Conservation (phyloP, 2,329 filamentous ascomycete species). For the Fusarium multiceps region DNA sequence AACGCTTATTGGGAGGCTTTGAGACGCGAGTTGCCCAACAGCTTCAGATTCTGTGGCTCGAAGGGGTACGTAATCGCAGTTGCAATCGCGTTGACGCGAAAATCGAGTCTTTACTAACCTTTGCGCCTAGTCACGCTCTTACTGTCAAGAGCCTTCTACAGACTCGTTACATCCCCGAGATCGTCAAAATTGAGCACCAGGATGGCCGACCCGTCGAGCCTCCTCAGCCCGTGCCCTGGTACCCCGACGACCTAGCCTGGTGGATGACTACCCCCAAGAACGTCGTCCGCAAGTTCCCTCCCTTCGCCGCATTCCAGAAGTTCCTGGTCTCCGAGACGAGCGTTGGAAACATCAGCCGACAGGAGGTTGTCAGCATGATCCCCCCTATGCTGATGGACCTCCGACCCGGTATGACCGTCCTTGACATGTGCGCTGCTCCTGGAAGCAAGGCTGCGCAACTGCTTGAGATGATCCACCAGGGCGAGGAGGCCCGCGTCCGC, state of each 20-base stretch:
- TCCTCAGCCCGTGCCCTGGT: conserved; percentile 87
- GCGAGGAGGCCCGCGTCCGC: conserved; percentile 87
- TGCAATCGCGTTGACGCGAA: conserved; percentile 5
- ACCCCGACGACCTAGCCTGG: conserved; percentile 94
- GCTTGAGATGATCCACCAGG: conserved; percentile 91
- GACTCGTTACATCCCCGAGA: conserved; percentile 89
- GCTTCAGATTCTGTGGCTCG: conserved; percentile 96
- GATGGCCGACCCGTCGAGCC: conserved; percentile 86
- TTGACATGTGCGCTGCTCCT: conserved; percentile 96
- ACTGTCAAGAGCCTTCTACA: conserved; percentile 90
- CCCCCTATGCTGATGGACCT: conserved; percentile 94
- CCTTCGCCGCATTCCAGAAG: conserved; percentile 95
- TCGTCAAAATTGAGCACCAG: conserved; percentile 82
- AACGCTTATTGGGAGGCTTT: conserved; percentile 86
- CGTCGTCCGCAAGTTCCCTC: conserved; percentile 90
- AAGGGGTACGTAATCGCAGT: conserved; percentile 71
- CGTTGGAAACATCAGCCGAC: conserved; percentile 95
- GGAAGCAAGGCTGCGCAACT: conserved; percentile 97
- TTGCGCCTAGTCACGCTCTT: conserved; percentile 78
- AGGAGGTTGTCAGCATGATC: conserved; percentile 99
- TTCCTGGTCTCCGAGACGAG: conserved; percentile 97
- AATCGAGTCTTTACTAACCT: conserved; percentile 26
- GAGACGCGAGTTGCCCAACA: conserved; percentile 89
- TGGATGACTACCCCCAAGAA: conserved; percentile 99
- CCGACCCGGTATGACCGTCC: conserved; percentile 87